Percentiles rank a stretch among this genome's conserved stretches.
These are phyloP conservation scores for Rhynchospora tenuis DNA, from an alignment of 176 grass and related monocot species.

Conservation along the genomic window DNA sequence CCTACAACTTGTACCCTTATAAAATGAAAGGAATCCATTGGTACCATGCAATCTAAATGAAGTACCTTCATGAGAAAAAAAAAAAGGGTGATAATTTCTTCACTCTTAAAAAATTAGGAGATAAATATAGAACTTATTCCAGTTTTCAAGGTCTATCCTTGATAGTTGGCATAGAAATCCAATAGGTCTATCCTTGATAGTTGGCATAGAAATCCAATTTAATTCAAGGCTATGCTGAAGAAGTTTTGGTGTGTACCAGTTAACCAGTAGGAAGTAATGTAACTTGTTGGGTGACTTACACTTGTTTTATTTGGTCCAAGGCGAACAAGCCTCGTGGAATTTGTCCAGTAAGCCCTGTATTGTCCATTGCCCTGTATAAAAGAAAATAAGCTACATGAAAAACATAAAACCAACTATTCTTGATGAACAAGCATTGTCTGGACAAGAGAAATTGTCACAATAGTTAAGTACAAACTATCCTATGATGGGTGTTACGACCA, in stretches of 20 bases:
- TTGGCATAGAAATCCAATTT: background rate
- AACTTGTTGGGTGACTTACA: constrained; percentile 49
- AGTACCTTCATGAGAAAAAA: background rate
- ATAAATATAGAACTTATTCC: background rate
- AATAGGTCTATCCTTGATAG: background rate
- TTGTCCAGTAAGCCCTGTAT: constrained; percentile 35
- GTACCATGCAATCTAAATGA: background rate
- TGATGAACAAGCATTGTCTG: background rate
- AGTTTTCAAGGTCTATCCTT: background rate
- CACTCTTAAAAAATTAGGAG: background rate
- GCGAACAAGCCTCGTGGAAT: constrained; percentile 46
- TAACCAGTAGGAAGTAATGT: background rate
- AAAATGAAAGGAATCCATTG: background rate
- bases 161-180: background rate
- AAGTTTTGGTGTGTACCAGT: background rate
- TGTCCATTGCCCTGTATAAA: constrained; percentile 52
- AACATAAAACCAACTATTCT: background rate
- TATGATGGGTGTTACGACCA: background rate
- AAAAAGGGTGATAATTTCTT: background rate
- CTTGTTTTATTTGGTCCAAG: constrained; percentile 56
- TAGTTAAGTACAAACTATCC: background rate
- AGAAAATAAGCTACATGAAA: background rate
- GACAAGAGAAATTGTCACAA: background rate
- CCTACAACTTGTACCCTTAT: background rate
- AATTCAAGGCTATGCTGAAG: background rate